Conservation (phyloP, 352 stramenopile genomes). For the Pythium diclinum region DNA sequence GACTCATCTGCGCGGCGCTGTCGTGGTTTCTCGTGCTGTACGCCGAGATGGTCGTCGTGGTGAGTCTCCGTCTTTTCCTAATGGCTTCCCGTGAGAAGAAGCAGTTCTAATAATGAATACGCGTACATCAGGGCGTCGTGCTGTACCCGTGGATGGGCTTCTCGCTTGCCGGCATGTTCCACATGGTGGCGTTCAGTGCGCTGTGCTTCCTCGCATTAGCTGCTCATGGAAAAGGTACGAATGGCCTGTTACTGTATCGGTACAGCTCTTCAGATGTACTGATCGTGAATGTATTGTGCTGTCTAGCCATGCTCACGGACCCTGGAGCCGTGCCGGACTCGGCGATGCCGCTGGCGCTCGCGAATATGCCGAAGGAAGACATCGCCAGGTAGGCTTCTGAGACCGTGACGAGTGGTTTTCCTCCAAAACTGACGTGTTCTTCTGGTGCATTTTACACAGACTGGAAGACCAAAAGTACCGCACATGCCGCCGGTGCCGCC, state of each 20-base stretch:
- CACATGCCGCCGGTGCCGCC: conserved; percentile 89
- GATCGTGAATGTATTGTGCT: no score
- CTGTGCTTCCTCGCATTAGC: conserved; percentile 89
- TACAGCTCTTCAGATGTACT: no score
- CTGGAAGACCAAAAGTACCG: conserved; percentile 83
- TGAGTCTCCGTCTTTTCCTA: conserved; percentile 27
- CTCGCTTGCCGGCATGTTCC: conserved; percentile 57
- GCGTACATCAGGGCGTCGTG: conserved; percentile 58
- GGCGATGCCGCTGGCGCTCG: conserved; percentile 83
- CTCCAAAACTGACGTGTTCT: not conserved
- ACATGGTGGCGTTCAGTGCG: conserved; percentile 63
- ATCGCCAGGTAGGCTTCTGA: conserved; percentile 40
- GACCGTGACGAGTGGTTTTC: no score
- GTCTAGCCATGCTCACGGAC: conserved; percentile 95
- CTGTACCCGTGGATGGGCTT: conserved; percentile 90
- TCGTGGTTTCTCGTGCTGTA: conserved; percentile 91
- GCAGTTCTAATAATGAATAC: not conserved
- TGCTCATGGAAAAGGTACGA: conserved; percentile 91
- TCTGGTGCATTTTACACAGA: conserved; percentile 21
- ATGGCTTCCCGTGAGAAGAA: no score
- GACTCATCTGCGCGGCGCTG: conserved; percentile 86
- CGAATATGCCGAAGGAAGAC: conserved; percentile 75
- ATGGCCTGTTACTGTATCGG: no score
- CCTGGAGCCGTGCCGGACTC: conserved; percentile 95
- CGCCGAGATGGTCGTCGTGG: conserved; percentile 88